A percentile compares a stretch with the other conserved stretches of the same genome.
These are phyloP conservation scores for Endothia cerciana DNA, from an alignment of 2,329 filamentous ascomycete species.

Conservation along the genomic window DNA sequence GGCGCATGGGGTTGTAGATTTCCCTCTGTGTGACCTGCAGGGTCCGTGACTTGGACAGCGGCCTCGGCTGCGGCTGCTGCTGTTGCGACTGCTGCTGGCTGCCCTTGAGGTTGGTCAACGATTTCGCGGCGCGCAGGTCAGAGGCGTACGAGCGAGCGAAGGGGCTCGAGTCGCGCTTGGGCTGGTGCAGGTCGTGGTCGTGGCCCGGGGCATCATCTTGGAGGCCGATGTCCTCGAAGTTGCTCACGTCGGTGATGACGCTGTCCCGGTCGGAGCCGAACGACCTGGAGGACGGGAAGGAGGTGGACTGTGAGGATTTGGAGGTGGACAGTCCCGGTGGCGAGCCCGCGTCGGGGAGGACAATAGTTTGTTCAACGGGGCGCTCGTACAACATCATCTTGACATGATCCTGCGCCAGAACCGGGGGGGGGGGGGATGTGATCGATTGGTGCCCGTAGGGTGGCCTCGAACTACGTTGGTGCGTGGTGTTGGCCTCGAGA, in stretches of 20 bases:
- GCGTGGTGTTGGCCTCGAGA: too few relatives aligned
- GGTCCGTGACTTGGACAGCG: slow-evolving; percentile 36
- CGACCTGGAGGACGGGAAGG: slow-evolving; percentile 72
- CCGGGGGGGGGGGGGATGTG: neutral
- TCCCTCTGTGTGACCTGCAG: slow-evolving; percentile 37
- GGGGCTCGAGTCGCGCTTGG: slow-evolving; percentile 48
- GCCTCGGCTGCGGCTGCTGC: slow-evolving; percentile 35
- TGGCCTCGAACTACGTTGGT: neutral
- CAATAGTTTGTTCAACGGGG: slow-evolving; percentile 42
- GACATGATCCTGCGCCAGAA: slow-evolving; percentile 21
- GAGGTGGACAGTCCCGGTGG: slow-evolving; percentile 79
- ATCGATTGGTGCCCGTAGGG: neutral
- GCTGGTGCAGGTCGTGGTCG: slow-evolving; percentile 39
- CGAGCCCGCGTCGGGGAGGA: slow-evolving; percentile 60
- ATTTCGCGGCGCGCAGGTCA: slow-evolving; percentile 43
- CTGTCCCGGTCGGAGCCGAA: slow-evolving; percentile 69
- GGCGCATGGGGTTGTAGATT: slow-evolving; percentile 39
- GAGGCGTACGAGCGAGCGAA: slow-evolving; percentile 54
- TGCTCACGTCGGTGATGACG: slow-evolving; percentile 71
- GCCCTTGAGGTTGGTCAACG: slow-evolving; percentile 34
- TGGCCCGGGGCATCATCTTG: slow-evolving; percentile 59
- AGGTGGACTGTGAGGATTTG: slow-evolving; percentile 90
- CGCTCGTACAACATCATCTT: slow-evolving; percentile 48
- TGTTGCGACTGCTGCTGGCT: slow-evolving; percentile 20
- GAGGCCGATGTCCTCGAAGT: slow-evolving; percentile 94